phyloP scores from a whole-genome alignment of 768 basidiomycete genomes.

The Boletellus sp. region DNA sequence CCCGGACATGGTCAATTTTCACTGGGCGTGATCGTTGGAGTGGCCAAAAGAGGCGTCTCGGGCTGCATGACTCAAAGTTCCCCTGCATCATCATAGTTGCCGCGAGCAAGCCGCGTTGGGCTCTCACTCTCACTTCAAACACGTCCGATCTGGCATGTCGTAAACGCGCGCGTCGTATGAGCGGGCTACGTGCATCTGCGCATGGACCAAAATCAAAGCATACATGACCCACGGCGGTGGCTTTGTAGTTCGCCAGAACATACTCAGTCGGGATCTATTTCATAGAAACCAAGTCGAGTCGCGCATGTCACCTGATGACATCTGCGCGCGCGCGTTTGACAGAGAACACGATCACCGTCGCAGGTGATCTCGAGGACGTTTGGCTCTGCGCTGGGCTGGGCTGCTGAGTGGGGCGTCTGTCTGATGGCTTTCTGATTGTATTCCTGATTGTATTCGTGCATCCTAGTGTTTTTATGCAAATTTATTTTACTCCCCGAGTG shows the following conservation, averaged over 20 bases:
- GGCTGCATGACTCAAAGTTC: too few relatives aligned
- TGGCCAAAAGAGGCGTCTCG: too few relatives aligned
- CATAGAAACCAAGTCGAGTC: conserved; percentile 78
- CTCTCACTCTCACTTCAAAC: too few relatives aligned
- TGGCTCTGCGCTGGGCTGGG: conserved; percentile 36
- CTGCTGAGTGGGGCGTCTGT: conserved; percentile 56
- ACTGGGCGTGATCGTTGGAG: too few relatives aligned
- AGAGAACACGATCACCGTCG: conserved; percentile 63
- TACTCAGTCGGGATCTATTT: conserved; percentile 80
- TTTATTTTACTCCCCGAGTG: not conserved
- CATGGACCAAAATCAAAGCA: not conserved
- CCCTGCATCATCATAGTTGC: too few relatives aligned
- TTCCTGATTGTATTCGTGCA: conserved; percentile 21
- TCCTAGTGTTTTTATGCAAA: not conserved
- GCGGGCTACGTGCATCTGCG: too few relatives aligned
- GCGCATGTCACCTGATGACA: conserved; percentile 76
- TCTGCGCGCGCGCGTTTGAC: conserved; percentile 60
- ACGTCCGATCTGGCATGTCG: too few relatives aligned
- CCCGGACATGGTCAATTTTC: too few relatives aligned
- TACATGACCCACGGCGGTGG: conserved; percentile 36
- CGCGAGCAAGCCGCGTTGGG: too few relatives aligned
- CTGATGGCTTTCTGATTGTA: conserved; percentile 49
- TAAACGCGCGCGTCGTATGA: not conserved
- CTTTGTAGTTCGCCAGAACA: conserved; percentile 53
- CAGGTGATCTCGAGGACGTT: conserved; percentile 60